These are phyloP conservation scores for Cutaneotrichosporon cutaneum DNA, from an alignment of 1,284 basidiomycete genomes.

Conservation along the genomic window DNA sequence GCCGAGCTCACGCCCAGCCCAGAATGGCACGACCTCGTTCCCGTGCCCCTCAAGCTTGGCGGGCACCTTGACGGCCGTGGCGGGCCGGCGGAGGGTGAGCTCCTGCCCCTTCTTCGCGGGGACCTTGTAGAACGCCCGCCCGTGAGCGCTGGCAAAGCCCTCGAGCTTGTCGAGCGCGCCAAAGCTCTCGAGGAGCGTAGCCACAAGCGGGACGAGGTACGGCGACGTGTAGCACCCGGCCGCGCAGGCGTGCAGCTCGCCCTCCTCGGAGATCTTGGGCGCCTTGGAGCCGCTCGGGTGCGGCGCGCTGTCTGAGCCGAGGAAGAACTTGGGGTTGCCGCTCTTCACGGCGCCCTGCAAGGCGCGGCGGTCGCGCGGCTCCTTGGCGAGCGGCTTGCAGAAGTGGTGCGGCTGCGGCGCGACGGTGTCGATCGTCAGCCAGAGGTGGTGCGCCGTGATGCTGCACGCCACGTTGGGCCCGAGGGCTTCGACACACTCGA, in stretches of 20 bases:
- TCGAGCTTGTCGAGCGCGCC: slow-evolving; percentile 76
- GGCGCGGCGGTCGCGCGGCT: slow-evolving; percentile 84
- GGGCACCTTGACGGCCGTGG: slow-evolving; percentile 53
- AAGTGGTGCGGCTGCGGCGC: slow-evolving; percentile 94
- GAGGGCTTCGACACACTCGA: slow-evolving; percentile 83
- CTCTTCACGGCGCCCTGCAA: slow-evolving; percentile 75
- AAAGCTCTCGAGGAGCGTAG: slow-evolving; percentile 75
- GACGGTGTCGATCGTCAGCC: slow-evolving; percentile 94
- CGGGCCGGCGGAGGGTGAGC: slow-evolving; percentile 52
- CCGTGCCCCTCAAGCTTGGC: slow-evolving; percentile 57
- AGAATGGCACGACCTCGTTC: slow-evolving; percentile 79
- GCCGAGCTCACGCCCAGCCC: slow-evolving; percentile 76
- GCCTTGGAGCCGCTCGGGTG: slow-evolving; percentile 80
- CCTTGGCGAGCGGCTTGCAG: slow-evolving; percentile 98
- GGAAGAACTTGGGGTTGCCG: slow-evolving; percentile 94
- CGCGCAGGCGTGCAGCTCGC: slow-evolving; percentile 67
- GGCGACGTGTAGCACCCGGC: slow-evolving; percentile 92
- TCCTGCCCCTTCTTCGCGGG: slow-evolving; percentile 47
- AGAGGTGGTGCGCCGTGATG: slow-evolving; percentile 96
- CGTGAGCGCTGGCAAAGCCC: slow-evolving; percentile 72
- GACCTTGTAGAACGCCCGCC: slow-evolving; percentile 74
- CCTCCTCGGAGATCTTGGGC: slow-evolving; percentile 52
- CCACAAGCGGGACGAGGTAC: slow-evolving; percentile 81
- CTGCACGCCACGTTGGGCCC: slow-evolving; percentile 90
- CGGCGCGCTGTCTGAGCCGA: slow-evolving; percentile 96